Evolutionary conservation across 495 filamentous ascomycete species (phyloP).

Genomic region (Neurospora sp.): DNA sequence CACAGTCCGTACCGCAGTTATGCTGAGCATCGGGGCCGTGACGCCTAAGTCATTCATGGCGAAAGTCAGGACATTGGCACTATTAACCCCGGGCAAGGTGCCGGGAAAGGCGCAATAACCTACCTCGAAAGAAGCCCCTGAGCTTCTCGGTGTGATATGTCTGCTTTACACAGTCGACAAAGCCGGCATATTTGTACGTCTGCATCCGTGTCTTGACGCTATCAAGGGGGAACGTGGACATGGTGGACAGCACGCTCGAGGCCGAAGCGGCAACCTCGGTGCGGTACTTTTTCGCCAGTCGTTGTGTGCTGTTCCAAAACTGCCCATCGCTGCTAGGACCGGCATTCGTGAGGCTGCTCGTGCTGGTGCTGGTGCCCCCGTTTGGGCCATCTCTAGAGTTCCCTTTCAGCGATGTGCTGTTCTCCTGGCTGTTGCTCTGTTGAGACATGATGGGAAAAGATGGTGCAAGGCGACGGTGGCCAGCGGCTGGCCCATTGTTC

Average conservation of each 20-base stretch:
- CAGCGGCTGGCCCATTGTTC: slow-evolving; percentile 21
- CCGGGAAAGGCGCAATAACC: slow-evolving; percentile 10
- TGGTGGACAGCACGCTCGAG: slow-evolving; percentile 63
- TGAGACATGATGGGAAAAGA: slow-evolving; percentile 38
- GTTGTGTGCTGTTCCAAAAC: slow-evolving; percentile 34
- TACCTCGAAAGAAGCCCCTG: slow-evolving; percentile 70
- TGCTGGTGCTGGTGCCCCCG: neutral
- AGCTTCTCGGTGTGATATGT: slow-evolving; percentile 64
- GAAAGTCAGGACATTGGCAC: neutral
- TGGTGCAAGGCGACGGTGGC: slow-evolving; percentile 10
- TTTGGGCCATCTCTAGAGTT: neutral
- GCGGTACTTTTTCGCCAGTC: slow-evolving; percentile 61
- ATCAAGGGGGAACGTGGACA: slow-evolving; percentile 68
- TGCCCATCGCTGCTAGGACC: slow-evolving; percentile 2
- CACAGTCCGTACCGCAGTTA: slow-evolving; percentile 80
- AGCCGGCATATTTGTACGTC: slow-evolving; percentile 62
- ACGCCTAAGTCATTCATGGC: slow-evolving; percentile 41
- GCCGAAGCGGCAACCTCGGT: slow-evolving; percentile 69
- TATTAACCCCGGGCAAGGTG: neutral
- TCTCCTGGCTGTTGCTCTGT: slow-evolving; percentile 23
- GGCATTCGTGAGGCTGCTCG: slow-evolving; percentile 1
- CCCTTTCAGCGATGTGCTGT: slow-evolving; percentile 1
- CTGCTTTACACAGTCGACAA: slow-evolving; percentile 56
- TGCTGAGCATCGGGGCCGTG: slow-evolving; percentile 71
- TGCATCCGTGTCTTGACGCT: slow-evolving; percentile 84